Evolutionary conservation across 805 yeast genomes (phyloP), one percentile per base, ranked within the genome.

Genomic region (Ogataea paraovalis): DNA sequence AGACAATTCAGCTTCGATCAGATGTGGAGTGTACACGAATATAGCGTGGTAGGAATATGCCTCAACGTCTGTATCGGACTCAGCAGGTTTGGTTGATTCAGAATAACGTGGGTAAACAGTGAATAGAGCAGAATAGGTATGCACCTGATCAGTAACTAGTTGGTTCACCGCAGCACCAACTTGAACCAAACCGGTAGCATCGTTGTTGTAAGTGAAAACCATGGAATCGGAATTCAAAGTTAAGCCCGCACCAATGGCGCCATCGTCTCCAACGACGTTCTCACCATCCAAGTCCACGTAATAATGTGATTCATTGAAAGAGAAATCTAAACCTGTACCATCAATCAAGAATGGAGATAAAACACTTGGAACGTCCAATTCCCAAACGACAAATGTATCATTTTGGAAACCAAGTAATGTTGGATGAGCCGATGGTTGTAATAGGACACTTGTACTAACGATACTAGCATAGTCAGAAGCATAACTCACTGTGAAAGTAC

Each of bases 321-420:
- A n/a, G 18, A 38, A 43, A 23, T 42, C n/a, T 21, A 38, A 22
- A 12, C 37, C 38, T 3, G 13, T 22, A 38, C 46, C 46, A 9
- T 28, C 42, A 21, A 43, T 22, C 8, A 25, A 28, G 32, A 43
- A 43, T 38, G 46, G 46, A 20, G 42, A 21, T 13, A 43, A 20
- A 2, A 16, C 22, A 16, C 22, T 22, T 27, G 46, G 46, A 38
- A 43, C 39, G n/a, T 43, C 46, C 13, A 43, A 14, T 38, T 43
- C 46, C 38, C 41, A 43, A 19, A 43, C 41, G 3, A 38, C 46
- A 39, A 28, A 38, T 2, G 36, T 28, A 39, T 39, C 42, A 30
- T 43, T 43, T 39, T 43, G 46, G 42, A 38, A 43, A 8, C 42
- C 46, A 22, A 38, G 21, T 9, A 43, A 27, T 2, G 42, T 39